These are phyloP conservation scores for Beauveria pseudobassiana DNA, from an alignment of 2,329 filamentous ascomycete genomes.

Conservation along the genomic window DNA sequence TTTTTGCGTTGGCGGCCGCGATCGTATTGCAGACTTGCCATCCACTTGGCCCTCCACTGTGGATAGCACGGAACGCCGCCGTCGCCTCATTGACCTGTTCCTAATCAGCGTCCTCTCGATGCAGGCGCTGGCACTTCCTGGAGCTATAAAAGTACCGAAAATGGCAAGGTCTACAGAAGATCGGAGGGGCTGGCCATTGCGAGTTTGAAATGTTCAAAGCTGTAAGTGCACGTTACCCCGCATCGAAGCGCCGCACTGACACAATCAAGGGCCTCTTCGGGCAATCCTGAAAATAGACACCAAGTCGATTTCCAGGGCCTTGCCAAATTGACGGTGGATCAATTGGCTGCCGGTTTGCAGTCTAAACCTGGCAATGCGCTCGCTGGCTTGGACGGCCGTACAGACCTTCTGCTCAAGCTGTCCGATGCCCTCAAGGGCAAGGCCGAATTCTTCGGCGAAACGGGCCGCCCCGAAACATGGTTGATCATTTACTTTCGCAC, in stretches of 20 bases:
- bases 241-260: slow-evolving; percentile 10
- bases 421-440: slow-evolving; percentile 67
- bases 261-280: slow-evolving; percentile 66
- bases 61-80: slow-evolving; percentile 66
- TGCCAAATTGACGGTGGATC: slow-evolving; percentile 62
- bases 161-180: slow-evolving; percentile 70
- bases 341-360: slow-evolving; percentile 76
- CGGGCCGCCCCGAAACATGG: slow-evolving; percentile 85
- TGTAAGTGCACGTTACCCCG: slow-evolving; percentile 25
- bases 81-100: slow-evolving; percentile 70
- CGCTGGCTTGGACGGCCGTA: slow-evolving; percentile 76
- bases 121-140: slow-evolving; percentile 85
- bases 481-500: slow-evolving; percentile 90
- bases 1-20: slow-evolving; percentile 71
- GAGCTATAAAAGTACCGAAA: slow-evolving; percentile 89
- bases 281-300: slow-evolving; percentile 69
- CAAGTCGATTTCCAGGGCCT: slow-evolving; percentile 85
- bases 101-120: slow-evolving; percentile 75
- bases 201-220: slow-evolving; percentile 83
- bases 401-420: slow-evolving; percentile 69
- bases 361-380: slow-evolving; percentile 74
- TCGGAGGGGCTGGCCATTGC: slow-evolving; percentile 82
- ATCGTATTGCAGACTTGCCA: slow-evolving; percentile 64
- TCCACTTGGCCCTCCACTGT: slow-evolving; percentile 60
- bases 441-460: slow-evolving; percentile 73